These are phyloP conservation scores for Prunus campanulata DNA, from an alignment of 306 rosid species.

Conservation along the genomic window DNA sequence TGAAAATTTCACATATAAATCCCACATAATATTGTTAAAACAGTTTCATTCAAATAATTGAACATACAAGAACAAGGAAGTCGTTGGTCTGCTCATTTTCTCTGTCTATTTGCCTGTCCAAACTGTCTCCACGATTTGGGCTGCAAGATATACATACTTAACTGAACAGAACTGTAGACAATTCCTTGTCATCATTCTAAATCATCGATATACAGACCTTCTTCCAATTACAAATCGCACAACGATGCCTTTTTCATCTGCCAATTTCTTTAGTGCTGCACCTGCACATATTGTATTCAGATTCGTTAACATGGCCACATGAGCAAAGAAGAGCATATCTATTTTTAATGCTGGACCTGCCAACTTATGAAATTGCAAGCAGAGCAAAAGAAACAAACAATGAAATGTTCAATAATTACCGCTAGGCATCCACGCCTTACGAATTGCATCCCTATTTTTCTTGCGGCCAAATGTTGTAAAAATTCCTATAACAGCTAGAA, in stretches of 20 bases:
- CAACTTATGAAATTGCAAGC: neutral
- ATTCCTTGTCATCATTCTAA: conserved; percentile 24
- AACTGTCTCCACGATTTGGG: conserved; percentile 59
- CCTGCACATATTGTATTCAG: conserved; percentile 35
- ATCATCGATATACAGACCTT: conserved; percentile 42
- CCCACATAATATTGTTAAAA: conserved; percentile 13
- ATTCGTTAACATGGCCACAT: conserved; percentile 1
- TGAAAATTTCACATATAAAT: neutral
- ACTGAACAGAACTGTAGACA: conserved; percentile 20
- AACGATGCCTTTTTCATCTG: conserved; percentile 47
- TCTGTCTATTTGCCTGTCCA: conserved; percentile 52
- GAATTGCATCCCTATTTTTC: conserved; percentile 69
- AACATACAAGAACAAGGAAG: conserved; percentile 65
- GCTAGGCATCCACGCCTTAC: conserved; percentile 75
- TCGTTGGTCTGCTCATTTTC: conserved; percentile 56
- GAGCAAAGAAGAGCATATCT: neutral
- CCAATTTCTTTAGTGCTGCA: conserved; percentile 35
- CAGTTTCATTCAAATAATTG: conserved; percentile 12
- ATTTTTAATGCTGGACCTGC: neutral
- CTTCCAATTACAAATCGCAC: conserved; percentile 62
- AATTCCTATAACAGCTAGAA: conserved; percentile 54
- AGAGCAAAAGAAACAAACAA: conserved; percentile 10
- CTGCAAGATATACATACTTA: conserved; percentile 43
- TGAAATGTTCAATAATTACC: conserved; percentile 36
- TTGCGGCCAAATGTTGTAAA: conserved; percentile 60